Percentiles rank a stretch among this genome's conserved stretches.
Evolutionary conservation across 768 basidiomycete genomes (phyloP).

Genomic region (Kwoniella bestiolae): DNA sequence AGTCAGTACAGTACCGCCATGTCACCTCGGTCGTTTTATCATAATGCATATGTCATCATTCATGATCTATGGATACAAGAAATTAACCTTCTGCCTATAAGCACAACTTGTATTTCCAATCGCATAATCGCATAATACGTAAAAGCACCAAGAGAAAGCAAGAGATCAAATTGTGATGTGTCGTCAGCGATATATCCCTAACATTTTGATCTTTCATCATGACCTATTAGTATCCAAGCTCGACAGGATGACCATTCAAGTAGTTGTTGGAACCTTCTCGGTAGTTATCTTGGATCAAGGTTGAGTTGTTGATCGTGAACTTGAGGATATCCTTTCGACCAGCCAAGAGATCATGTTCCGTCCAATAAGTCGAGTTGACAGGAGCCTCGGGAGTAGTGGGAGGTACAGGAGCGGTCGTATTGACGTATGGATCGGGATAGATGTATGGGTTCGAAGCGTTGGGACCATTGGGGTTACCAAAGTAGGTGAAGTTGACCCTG

Average conservation of each 20-base stretch:
- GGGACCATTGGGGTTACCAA: conserved; percentile 38
- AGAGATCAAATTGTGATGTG: too few relatives aligned
- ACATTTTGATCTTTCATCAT: neutral
- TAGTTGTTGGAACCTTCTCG: conserved; percentile 39
- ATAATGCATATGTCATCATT: neutral
- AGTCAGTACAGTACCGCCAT: too few relatives aligned
- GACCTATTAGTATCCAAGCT: conserved; percentile 29
- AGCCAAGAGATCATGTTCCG: conserved; percentile 15
- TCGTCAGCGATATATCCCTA: neutral
- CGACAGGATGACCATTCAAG: conserved; percentile 39
- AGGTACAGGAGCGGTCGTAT: conserved; percentile 8
- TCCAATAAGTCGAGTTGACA: conserved; percentile 22
- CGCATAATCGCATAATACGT: neutral
- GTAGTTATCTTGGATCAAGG: conserved; percentile 46
- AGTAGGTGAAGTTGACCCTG: conserved; percentile 53
- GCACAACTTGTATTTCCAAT: too few relatives aligned
- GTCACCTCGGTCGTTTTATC: neutral
- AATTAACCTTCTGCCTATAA: too few relatives aligned
- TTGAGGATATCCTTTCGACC: conserved; percentile 19
- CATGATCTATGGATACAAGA: neutral
- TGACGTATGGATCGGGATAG: conserved; percentile 15
- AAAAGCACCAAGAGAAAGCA: neutral
- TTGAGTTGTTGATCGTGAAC: conserved; percentile 10
- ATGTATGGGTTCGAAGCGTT: conserved; percentile 18
- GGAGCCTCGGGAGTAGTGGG: neutral